Conservation (phyloP, 139 green algal species). For the Chlamydomonas sphaeroides region DNA sequence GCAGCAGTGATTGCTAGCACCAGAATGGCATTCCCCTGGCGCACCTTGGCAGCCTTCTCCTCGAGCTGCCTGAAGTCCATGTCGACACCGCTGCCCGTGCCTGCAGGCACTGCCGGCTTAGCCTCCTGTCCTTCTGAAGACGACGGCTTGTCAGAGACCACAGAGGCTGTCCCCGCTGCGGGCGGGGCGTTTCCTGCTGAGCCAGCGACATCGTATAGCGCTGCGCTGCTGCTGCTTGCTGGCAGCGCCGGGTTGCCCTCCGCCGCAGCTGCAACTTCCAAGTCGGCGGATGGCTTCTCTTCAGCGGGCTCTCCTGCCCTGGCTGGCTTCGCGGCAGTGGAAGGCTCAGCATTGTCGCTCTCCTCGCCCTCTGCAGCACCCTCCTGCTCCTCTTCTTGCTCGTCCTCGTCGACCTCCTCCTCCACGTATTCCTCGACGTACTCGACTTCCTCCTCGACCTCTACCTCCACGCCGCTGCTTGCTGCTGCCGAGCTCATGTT, state of each 20-base stretch:
- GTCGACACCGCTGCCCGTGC: not conserved
- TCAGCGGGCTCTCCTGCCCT: too few species aligned
- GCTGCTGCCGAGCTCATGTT: too few species aligned
- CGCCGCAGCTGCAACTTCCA: not conserved
- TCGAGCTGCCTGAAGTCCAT: conserved; percentile 19
- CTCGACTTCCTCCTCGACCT: conserved; percentile 38
- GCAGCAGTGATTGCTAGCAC: not conserved
- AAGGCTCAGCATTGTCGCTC: not conserved
- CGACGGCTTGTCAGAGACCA: not conserved
- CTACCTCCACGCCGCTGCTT: not conserved
- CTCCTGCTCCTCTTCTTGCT: conserved; percentile 16
- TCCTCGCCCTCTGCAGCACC: not conserved
- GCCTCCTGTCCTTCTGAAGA: not conserved
- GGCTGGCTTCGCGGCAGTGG: not conserved
- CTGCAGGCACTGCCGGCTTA: not conserved
- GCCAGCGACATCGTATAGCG: too few species aligned
- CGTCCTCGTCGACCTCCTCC: conserved; percentile 17
- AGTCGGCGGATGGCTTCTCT: too few species aligned
- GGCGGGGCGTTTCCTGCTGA: too few species aligned
- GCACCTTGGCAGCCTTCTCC: conserved; percentile 25
- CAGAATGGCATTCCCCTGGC: not conserved
- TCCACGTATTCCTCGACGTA: conserved; percentile 38
- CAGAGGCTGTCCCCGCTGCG: too few species aligned
- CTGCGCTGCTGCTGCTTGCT: not conserved
- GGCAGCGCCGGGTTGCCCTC: too few species aligned